Base-by-base conservation (phyloP, 2,329 filamentous ascomycete genomes). In the Aureobasidium subglaciale region DNA sequence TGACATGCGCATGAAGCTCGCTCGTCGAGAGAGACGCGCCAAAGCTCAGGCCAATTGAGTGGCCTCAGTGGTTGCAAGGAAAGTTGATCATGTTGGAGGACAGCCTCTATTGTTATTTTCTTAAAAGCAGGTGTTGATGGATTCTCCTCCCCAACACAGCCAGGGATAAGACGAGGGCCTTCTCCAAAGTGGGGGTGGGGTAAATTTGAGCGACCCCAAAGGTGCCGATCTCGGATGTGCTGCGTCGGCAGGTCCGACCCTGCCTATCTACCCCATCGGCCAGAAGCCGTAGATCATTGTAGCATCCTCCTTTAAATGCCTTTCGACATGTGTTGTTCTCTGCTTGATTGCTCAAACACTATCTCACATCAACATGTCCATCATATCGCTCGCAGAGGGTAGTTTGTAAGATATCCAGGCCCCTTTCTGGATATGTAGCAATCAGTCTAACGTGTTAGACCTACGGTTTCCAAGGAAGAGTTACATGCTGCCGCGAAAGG, bases 391-490 rank as follows among this genome's bases (percentile, higher is more conserved):
- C 18, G 58, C 63, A 20, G 57, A 64, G 34, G 46, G 46, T 9
- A 61, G 59, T 54, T 60, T 63, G 43, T 38, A 48, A 49, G 54
- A 32, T n/a, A 5, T 5, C 24, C 24, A 18, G 5, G 8, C 11
- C n/a, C 22, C 15, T 22, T 6, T 25, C 15, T 8, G 24, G 3
- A 34, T 9, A n/a, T 22, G 18, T 16, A 30, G 25, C 27, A 18
- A 24, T 7, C 2, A 40, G 24, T 30, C 54, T 49, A 25, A 48
- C 32, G 24, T 18, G 4, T 10, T 11, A 57, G 55, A 22, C 64
- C 65, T 10, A 67, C 64, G 9, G 60, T 63, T 41, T 63, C 63
- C 10, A 32, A 58, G 29, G 60, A 62, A 10, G 64, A 67, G 41
- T 52, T 67, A 20, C 52, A 58, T 40, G 55, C 57, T 32, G 56